phyloP scores from a whole-genome alignment of 2,329 filamentous ascomycete genomes.

The Tolypocladium endophyticum region DNA sequence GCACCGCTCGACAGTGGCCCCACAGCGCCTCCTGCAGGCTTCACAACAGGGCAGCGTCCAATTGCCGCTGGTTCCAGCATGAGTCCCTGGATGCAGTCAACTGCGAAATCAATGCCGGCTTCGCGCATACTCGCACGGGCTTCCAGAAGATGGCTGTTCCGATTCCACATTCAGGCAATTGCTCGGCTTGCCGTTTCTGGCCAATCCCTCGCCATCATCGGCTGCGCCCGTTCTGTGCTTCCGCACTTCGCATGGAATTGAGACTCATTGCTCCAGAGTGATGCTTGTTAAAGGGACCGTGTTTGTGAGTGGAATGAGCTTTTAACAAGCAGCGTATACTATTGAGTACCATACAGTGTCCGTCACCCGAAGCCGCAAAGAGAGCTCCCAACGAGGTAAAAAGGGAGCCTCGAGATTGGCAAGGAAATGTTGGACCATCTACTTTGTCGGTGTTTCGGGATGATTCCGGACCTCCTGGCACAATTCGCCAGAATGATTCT shows the following conservation, averaged over 20 bases:
- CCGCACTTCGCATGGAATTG: not conserved
- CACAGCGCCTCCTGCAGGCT: not conserved
- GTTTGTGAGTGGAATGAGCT: not conserved
- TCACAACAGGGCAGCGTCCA: not conserved
- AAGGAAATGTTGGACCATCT: not conserved
- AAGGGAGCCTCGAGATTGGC: not conserved
- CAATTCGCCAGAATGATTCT: not conserved
- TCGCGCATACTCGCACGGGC: not conserved
- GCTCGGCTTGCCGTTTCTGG: not conserved
- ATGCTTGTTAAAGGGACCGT: not conserved
- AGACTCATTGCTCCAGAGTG: not conserved
- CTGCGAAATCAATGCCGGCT: not conserved
- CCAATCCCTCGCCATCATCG: not conserved
- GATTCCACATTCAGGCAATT: not conserved
- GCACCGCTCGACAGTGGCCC: not conserved
- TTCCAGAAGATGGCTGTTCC: not conserved
- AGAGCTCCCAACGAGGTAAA: not conserved
- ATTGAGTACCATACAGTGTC: too few relatives aligned
- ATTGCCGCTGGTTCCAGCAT: not conserved
- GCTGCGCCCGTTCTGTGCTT: not conserved
- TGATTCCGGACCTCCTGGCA: not conserved
- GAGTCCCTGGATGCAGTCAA: not conserved
- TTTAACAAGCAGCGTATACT: not conserved
- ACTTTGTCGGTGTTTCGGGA: not conserved
- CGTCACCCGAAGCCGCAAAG: too few relatives aligned